phyloP scores from a whole-genome alignment of 768 basidiomycete species.

The Hericium coralloides region DNA sequence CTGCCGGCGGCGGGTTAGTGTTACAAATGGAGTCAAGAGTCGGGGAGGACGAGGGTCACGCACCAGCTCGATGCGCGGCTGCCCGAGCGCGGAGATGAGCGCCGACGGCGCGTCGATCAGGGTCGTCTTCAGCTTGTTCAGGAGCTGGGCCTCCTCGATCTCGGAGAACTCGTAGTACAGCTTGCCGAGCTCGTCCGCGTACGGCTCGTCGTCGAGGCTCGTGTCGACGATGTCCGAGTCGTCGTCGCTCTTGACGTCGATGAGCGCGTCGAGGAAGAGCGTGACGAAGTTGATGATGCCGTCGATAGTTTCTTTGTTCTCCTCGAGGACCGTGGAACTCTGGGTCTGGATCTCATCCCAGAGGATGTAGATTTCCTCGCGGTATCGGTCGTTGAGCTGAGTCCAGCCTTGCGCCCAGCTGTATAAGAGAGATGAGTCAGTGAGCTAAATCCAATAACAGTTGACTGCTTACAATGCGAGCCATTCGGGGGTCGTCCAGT shows the following conservation, averaged over 20 bases:
- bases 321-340: background rate
- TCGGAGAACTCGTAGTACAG: background rate
- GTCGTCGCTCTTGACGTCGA: background rate
- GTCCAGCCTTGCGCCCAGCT: background rate
- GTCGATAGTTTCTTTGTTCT: background rate
- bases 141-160: background rate
- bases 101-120: background rate
- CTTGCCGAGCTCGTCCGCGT: background rate
- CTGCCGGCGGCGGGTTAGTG: background rate
- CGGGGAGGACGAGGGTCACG: background rate
- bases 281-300: background rate
- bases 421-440: background rate
- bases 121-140: background rate
- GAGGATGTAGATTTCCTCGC: background rate
- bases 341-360: background rate
- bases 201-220: background rate
- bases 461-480: background rate
- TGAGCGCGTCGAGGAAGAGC: background rate
- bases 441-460: background rate
- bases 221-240: background rate
- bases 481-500: background rate
- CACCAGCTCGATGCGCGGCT: slow-evolving; percentile 1
- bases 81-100: background rate
- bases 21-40: background rate
- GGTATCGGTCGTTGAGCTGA: background rate